phyloP scores from a whole-genome alignment of 257 asterid species.

The Capsicum rhomboideum region DNA sequence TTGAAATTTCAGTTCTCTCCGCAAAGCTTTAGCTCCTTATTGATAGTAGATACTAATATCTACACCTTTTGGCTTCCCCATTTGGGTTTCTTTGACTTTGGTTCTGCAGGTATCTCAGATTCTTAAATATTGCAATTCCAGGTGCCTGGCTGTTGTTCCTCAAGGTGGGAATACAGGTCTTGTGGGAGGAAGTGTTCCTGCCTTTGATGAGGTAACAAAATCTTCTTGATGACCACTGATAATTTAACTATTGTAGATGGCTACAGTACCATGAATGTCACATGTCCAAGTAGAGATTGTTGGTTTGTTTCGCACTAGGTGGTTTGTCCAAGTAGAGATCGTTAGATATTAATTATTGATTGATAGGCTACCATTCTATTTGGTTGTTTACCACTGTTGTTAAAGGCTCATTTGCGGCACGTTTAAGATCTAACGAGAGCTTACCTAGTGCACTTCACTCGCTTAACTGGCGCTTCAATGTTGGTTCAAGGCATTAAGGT shows the following conservation, averaged over 20 bases:
- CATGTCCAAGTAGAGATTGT: background rate
- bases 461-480: background rate
- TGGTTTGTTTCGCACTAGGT: background rate
- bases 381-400: background rate
- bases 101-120: constrained; percentile 73
- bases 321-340: background rate
- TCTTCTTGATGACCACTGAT: background rate
- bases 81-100: constrained; percentile 1
- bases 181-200: constrained; percentile 98
- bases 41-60: background rate
- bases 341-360: background rate
- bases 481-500: background rate
- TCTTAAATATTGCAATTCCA: constrained; percentile 79
- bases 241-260: background rate
- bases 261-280: background rate
- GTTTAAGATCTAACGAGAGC: background rate
- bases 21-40: background rate
- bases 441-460: background rate
- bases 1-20: constrained; percentile 8
- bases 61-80: background rate
- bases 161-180: constrained; percentile 99
- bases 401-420: background rate
- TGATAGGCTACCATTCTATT: background rate
- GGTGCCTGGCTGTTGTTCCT: constrained; percentile 92
- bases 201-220: constrained; percentile 84